Evolutionary conservation across 1,284 basidiomycete genomes (phyloP).

Genomic region (Agaricales sp.): DNA sequence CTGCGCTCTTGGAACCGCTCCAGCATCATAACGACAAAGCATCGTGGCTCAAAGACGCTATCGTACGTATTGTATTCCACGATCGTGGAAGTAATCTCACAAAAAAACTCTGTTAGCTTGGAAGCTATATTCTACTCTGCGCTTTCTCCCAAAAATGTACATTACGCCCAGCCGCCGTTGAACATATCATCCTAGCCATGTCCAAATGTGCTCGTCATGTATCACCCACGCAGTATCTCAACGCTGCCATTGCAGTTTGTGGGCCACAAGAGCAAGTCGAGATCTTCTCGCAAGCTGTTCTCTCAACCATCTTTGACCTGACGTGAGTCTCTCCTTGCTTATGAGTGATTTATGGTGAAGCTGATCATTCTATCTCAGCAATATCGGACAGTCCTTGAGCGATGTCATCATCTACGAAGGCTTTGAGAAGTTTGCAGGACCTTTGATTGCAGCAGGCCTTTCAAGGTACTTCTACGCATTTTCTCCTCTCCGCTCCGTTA

Average conservation of each 20-base stretch:
- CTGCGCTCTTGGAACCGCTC: constrained; percentile 50
- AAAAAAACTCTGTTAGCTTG: constrained; percentile 36
- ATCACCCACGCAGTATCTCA: constrained; percentile 41
- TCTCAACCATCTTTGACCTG: constrained; percentile 30
- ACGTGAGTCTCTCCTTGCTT: constrained; percentile 26
- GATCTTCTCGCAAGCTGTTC: constrained; percentile 28
- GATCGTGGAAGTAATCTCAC: constrained; percentile 1
- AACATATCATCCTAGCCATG: constrained; percentile 46
- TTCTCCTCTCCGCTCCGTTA: background rate
- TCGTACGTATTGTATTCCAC: constrained; percentile 28
- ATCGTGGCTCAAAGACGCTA: constrained; percentile 33
- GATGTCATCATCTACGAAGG: constrained; percentile 36
- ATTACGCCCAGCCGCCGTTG: constrained; percentile 44
- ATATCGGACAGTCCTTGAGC: constrained; percentile 35
- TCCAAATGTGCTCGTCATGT: constrained; percentile 37
- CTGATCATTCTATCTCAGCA: constrained; percentile 22
- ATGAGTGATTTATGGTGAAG: background rate
- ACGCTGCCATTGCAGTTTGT: constrained; percentile 48
- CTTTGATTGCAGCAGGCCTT: constrained; percentile 36
- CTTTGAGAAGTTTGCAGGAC: constrained; percentile 47
- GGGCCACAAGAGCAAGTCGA: constrained; percentile 43
- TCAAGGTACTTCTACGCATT: constrained; percentile 25
- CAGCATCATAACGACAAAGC: constrained; percentile 23
- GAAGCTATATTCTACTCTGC: constrained; percentile 60
- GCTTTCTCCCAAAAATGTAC: constrained; percentile 54